Evolutionary conservation across 805 yeast genomes (phyloP).

Genomic region (Zygosaccharomyces bisporus): DNA sequence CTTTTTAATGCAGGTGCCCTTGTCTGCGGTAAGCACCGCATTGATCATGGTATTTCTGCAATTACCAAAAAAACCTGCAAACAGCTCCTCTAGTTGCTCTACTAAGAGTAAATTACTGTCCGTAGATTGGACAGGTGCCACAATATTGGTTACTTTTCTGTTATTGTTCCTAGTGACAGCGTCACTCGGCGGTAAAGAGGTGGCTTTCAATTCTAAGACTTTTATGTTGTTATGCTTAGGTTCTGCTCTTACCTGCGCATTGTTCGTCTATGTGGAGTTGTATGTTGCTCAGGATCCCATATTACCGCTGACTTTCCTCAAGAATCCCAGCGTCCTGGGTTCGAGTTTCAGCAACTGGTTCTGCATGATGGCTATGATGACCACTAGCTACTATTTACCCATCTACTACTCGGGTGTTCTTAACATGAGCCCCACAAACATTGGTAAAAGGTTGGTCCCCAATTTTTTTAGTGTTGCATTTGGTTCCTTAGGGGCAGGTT

Average conservation of each 20-base stretch:
- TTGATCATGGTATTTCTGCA: conserved; percentile 40
- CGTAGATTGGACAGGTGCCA: conserved; percentile 55
- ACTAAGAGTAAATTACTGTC: conserved; percentile 19
- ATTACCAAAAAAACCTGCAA: conserved; percentile 35
- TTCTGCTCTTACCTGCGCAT: conserved; percentile 35
- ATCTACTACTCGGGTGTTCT: conserved; percentile 56
- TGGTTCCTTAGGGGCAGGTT: conserved; percentile 62
- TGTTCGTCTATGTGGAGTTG: conserved; percentile 44
- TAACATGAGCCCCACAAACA: conserved; percentile 49
- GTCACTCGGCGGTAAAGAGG: conserved; percentile 49
- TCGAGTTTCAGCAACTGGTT: conserved; percentile 41
- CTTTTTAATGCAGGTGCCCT: conserved; percentile 51
- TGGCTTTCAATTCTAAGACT: conserved; percentile 39
- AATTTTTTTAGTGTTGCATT: conserved; percentile 55
- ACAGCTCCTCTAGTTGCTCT: background rate
- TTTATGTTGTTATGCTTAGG: conserved; percentile 17
- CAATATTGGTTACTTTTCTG: conserved; percentile 44
- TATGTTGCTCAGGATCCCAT: conserved; percentile 53
- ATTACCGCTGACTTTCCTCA: conserved; percentile 54
- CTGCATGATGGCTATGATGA: conserved; percentile 43
- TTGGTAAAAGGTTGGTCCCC: conserved; percentile 58
- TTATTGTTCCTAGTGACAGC: conserved; percentile 47
- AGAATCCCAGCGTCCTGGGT: conserved; percentile 56
- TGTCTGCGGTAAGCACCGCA: conserved; percentile 48
- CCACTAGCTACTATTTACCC: conserved; percentile 55